Evolutionary conservation across 2,329 filamentous ascomycete genomes (phyloP).

Genomic region (Monilinia fructigena): DNA sequence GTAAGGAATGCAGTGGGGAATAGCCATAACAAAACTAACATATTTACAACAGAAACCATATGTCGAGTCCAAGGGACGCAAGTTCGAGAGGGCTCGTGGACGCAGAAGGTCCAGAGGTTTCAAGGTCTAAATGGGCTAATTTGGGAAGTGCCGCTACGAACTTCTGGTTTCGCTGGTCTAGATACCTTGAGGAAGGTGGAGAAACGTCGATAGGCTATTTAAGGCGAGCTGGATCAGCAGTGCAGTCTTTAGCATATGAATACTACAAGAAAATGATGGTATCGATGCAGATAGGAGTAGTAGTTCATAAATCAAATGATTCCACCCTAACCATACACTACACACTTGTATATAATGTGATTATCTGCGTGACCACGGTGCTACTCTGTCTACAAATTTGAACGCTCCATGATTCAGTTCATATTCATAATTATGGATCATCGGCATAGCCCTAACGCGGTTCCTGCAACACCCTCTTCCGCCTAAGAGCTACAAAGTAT

Average conservation of each 20-base stretch:
- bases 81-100: slow-evolving; percentile 99
- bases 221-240: slow-evolving; percentile 17
- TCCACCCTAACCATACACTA: background rate
- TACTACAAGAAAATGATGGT: slow-evolving; percentile 21
- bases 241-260: slow-evolving; percentile 18
- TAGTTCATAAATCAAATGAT: slow-evolving; percentile 16
- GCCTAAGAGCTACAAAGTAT: slow-evolving; percentile 77
- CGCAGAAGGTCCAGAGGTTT: slow-evolving; percentile 98
- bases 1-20: slow-evolving; percentile 50
- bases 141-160: slow-evolving; percentile 28
- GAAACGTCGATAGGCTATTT: slow-evolving; percentile 19
- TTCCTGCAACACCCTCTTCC: slow-evolving; percentile 53
- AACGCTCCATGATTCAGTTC: background rate
- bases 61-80: slow-evolving; percentile 97
- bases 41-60: slow-evolving; percentile 75
- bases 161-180: slow-evolving; percentile 31
- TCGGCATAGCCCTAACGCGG: slow-evolving; percentile 12
- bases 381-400: background rate
- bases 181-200: slow-evolving; percentile 27
- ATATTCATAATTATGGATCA: slow-evolving; percentile 6
- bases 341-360: background rate
- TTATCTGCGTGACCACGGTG: background rate
- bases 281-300: slow-evolving; percentile 24
- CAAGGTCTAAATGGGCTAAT: slow-evolving; percentile 79
- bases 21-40: slow-evolving; percentile 39